Evolutionary conservation across 495 filamentous ascomycete species (phyloP).

Genomic region (Choiromyces venosus): DNA sequence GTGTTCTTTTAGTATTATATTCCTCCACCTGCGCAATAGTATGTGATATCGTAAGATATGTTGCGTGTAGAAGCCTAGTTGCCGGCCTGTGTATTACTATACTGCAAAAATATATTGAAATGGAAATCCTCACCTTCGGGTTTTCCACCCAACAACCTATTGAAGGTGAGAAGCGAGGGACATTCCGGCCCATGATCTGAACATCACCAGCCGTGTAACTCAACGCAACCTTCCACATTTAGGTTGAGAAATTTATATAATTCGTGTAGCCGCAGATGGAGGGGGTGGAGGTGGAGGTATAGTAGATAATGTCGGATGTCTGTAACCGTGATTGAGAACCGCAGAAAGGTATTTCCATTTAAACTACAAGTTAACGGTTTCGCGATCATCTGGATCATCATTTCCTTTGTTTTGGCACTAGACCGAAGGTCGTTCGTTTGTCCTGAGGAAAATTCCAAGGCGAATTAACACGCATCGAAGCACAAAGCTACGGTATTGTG

Average conservation of each 20-base stretch:
- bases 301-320: slow-evolving; percentile 27
- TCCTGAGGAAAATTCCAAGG: background rate
- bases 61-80: background rate
- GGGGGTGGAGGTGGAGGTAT: slow-evolving; percentile 16
- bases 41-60: background rate
- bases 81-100: background rate
- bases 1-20: background rate
- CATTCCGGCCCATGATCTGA: slow-evolving; percentile 26
- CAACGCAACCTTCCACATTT: slow-evolving; percentile 13
- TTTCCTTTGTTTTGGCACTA: slow-evolving; percentile 23
- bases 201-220: slow-evolving; percentile 25
- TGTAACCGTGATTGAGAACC: slow-evolving; percentile 25
- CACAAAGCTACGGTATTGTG: background rate
- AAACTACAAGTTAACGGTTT: slow-evolving; percentile 19
- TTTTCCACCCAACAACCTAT: background rate
- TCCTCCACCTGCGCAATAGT: background rate
- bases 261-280: background rate
- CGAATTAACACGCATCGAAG: background rate
- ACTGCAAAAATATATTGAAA: background rate
- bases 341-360: slow-evolving; percentile 8
- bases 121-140: background rate
- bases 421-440: background rate
- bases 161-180: slow-evolving; percentile 2
- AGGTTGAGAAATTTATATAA: background rate
- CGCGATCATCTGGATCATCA: slow-evolving; percentile 22